Base-by-base conservation (phyloP, 1,284 basidiomycete species). In the Sphagnurus paluster region DNA sequence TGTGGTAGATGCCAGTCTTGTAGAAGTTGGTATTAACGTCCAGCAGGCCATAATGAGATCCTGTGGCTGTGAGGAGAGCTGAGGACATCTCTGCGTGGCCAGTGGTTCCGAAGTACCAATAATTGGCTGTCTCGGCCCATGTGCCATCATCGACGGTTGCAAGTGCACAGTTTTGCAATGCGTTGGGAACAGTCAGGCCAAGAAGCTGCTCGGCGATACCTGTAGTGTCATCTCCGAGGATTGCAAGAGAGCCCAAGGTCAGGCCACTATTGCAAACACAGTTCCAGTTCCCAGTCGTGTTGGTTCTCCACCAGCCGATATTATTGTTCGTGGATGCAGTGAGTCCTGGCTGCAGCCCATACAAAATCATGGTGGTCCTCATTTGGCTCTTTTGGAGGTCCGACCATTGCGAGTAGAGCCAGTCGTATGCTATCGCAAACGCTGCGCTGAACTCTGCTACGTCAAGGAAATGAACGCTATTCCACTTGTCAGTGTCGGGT, bases 41-140 rank as follows among this genome's bases (percentile, higher is more conserved):
- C 50, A 93, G 75, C 39, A 99, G 72, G 17, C 84, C 83, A 58
- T 86, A 87, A 61, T 90, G 77, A 25, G 84, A 86, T 42, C 96
- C 96, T 16, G 92, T 92, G 0, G 97, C 93, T 10, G 90, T 83
- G 37, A 86, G 65, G 50, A 99, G 81, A 0, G 92, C 77, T 1
- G 93, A 85, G 1, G 89, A 67, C 81, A 97, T 86, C 71, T 98
- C 94, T n/a, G 92, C 91, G 58, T 91, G 88, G 17, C 84, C 93
- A 17, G 93, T 96, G 33, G 91, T 95, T 62, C 91, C 91, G 61
- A 94, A 95, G 71, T 94, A 93, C 92, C 92, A 95, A 65, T 96
- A 97, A 71, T 98, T 93, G 48, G 93, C 78, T 0, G 94, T 98
- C 70, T 99, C 96, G 16, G 84, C 73, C 96, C 97, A 99, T 14